Conservation (phyloP, 495 filamentous ascomycete species). For the Annulohypoxylon maeteangense region DNA sequence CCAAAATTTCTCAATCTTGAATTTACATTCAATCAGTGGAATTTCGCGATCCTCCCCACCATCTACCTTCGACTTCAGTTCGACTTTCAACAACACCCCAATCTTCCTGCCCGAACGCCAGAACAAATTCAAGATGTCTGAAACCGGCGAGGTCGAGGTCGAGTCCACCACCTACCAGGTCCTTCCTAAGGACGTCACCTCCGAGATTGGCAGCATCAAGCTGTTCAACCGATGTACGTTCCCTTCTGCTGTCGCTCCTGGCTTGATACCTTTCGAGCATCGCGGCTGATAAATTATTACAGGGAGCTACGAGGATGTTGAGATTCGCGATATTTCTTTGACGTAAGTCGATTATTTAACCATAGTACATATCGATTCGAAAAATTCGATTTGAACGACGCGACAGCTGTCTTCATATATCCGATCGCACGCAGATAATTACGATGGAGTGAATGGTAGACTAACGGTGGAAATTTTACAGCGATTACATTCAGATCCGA, state of each 20-base stretch:
- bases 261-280: not conserved
- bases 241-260: not conserved
- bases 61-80: conserved; percentile 45
- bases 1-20: conserved; percentile 47
- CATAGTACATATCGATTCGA: conserved; percentile 17
- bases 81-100: conserved; percentile 30
- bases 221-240: conserved; percentile 78
- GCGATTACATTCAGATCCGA: conserved; percentile 99
- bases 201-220: conserved; percentile 93
- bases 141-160: conserved; percentile 94
- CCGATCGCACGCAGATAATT: conserved; percentile 5
- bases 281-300: conserved; percentile 47
- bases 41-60: conserved; percentile 52
- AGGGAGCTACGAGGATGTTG: conserved; percentile 96
- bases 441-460: conserved; percentile 22
- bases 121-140: conserved; percentile 80
- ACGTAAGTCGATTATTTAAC: conserved; percentile 75
- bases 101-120: conserved; percentile 34
- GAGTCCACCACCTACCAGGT: conserved; percentile 78
- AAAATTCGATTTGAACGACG: not conserved
- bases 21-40: conserved; percentile 36
- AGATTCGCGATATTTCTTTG: conserved; percentile 98
- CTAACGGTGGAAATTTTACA: conserved; percentile 65
- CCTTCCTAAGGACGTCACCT: conserved; percentile 93
- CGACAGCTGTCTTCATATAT: conserved; percentile 22